A percentile compares a stretch with the other conserved stretches of the same genome.
These are phyloP conservation scores for Rhodotorula paludigena DNA, from an alignment of 768 basidiomycete genomes.

Conservation along the genomic window DNA sequence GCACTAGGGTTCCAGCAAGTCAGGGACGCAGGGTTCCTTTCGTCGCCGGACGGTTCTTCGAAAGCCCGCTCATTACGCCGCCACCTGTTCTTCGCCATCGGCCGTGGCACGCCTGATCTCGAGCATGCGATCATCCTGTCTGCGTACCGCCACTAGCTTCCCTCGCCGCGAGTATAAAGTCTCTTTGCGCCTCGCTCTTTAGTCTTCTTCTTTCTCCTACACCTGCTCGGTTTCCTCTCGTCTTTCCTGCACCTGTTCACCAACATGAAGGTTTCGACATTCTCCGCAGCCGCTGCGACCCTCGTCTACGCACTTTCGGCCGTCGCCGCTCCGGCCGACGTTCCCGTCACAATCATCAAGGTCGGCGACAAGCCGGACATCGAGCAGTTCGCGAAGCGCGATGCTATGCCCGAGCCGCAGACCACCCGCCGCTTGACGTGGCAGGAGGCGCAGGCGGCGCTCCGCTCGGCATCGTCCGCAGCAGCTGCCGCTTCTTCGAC, in stretches of 20 bases:
- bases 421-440: background rate
- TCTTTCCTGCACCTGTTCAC: background rate
- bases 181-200: no score
- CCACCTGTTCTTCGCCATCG: background rate
- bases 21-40: background rate
- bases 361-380: conserved; percentile 8
- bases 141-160: background rate
- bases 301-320: background rate
- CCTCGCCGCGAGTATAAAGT: background rate
- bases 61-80: background rate
- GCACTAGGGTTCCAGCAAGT: background rate
- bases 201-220: no score
- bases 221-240: background rate
- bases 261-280: background rate
- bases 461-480: background rate
- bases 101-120: background rate
- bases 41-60: background rate
- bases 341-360: background rate
- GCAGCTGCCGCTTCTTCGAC: background rate
- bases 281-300: background rate
- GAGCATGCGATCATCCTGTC: background rate
- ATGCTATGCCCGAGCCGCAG: background rate
- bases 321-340: background rate
- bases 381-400: background rate
- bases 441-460: background rate